Base-by-base conservation (phyloP, 192 early-diverging fungal species). In the Linnemannia elongata region DNA sequence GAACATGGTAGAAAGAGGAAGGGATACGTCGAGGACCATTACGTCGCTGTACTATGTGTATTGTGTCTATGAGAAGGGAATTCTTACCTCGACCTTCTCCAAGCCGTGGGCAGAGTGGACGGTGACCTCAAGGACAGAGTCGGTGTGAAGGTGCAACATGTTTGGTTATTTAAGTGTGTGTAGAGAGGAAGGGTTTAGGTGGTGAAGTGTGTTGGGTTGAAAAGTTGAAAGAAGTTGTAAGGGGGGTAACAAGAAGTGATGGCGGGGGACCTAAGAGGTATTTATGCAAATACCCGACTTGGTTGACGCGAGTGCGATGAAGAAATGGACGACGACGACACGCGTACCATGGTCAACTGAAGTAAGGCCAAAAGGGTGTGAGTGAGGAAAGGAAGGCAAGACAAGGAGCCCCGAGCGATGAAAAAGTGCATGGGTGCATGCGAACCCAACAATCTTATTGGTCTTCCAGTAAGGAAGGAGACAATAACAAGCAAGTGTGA, bases 31-130 rank as follows among this genome's bases (percentile, higher is more conserved):
- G 15, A 6, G 49, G 49, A 18, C 5, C 49, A 15, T 49, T 49
- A 17, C 17, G 22, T 52, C 22, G 15, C 4, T 20, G 9, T 47
- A 18, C 42, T 49, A 15, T 49, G 10, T 20, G 20, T 45, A 20
- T 5, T 5, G 18, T 6, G 17, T 22, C 5, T 52, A 20, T 20
- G 18, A 6, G 18, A 52, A 6, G 18, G 49, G 22, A 52, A 22
- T 36, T 44, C 17, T 78, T 70, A 78, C 77, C 77, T 78, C 78
- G 8, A 79, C 78, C 38, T 79, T 70, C 33, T 79, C 13, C 78
- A 79, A 79, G 49, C 27, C 36, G 49, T 36, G 47, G 27, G 69
- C 69, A 72, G 49, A 41, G 78, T 70, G 78, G 41, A 71, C 36
- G 69, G 49, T 70, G n/a, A 79, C 38, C 38, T 79, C 69, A 52